A percentile compares a stretch with the other conserved stretches of the same genome.
phyloP scores from a whole-genome alignment of 2,329 filamentous ascomycete genomes.

The Didymella lethalis region DNA sequence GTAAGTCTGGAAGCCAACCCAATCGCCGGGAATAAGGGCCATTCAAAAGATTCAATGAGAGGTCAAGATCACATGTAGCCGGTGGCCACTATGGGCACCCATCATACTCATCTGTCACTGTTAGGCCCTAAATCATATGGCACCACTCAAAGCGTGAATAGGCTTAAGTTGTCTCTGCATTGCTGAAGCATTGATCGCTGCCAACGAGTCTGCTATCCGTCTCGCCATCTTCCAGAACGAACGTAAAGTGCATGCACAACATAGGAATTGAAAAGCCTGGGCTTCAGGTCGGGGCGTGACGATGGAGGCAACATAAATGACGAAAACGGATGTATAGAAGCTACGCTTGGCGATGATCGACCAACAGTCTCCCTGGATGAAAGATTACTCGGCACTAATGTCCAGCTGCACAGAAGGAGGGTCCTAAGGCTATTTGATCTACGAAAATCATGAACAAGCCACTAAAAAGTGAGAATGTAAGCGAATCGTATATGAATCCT shows the following conservation, averaged over 20 bases:
- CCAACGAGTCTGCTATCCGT: not conserved
- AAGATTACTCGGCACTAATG: too few relatives aligned
- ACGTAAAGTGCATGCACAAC: not conserved
- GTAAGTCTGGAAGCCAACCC: not conserved
- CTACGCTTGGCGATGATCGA: too few relatives aligned
- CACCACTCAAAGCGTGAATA: not conserved
- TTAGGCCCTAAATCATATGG: not conserved
- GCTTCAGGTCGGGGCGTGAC: too few relatives aligned
- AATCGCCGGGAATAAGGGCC: not conserved
- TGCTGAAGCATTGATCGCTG: not conserved
- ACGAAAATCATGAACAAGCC: not conserved
- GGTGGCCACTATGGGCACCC: not conserved
- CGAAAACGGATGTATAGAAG: too few relatives aligned
- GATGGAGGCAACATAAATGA: too few relatives aligned
- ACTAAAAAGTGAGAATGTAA: not conserved
- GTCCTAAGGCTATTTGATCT: not conserved
- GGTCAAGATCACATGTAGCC: slow-evolving; percentile 4
- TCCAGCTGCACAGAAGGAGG: too few relatives aligned
- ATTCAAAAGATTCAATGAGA: slow-evolving; percentile 19
- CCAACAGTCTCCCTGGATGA: too few relatives aligned
- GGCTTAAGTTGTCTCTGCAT: not conserved
- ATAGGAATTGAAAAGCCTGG: not conserved
- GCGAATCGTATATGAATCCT: not conserved
- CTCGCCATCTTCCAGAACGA: not conserved
- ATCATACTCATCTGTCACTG: not conserved